phyloP scores from a whole-genome alignment of 148 eudicot species.

The Amaranthus cruentus region DNA sequence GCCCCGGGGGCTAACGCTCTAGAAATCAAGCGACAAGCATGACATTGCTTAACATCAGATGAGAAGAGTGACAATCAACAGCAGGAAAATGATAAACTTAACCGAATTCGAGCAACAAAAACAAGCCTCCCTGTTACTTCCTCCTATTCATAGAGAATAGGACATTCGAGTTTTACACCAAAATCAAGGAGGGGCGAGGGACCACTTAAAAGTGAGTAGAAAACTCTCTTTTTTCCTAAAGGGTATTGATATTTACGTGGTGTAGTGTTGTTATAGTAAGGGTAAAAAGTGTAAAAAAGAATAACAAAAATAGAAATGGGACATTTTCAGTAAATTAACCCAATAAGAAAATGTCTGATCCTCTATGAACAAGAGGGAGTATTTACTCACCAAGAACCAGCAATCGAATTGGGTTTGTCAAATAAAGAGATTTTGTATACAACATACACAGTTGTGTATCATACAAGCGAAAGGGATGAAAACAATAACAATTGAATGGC shows the following conservation, averaged over 20 bases:
- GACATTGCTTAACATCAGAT: not conserved
- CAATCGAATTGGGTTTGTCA: not conserved
- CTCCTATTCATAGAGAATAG: too few relatives aligned
- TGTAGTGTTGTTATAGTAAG: too few relatives aligned
- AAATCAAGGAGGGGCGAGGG: too few relatives aligned
- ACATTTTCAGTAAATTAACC: too few relatives aligned
- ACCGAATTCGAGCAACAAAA: not conserved
- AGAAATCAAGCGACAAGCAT: not conserved
- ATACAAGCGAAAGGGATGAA: not conserved
- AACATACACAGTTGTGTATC: constrained; percentile 5
- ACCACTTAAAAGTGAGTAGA: too few relatives aligned
- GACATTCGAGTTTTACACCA: too few relatives aligned
- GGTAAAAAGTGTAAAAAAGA: too few relatives aligned
- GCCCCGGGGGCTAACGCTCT: too few relatives aligned
- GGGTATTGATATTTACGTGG: too few relatives aligned
- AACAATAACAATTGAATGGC: not conserved
- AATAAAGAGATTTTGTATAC: not conserved
- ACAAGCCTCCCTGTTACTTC: not conserved
- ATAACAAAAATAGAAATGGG: too few relatives aligned
- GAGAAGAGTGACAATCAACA: not conserved
- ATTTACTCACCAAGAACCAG: not conserved
- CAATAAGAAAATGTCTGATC: too few relatives aligned
- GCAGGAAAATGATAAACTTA: not conserved
- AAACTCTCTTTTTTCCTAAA: too few relatives aligned
- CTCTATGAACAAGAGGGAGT: not conserved